A percentile compares a stretch with the other conserved stretches of the same genome.
These are phyloP conservation scores for Fomitopsis serialis DNA, from an alignment of 768 basidiomycete species.

Conservation along the genomic window DNA sequence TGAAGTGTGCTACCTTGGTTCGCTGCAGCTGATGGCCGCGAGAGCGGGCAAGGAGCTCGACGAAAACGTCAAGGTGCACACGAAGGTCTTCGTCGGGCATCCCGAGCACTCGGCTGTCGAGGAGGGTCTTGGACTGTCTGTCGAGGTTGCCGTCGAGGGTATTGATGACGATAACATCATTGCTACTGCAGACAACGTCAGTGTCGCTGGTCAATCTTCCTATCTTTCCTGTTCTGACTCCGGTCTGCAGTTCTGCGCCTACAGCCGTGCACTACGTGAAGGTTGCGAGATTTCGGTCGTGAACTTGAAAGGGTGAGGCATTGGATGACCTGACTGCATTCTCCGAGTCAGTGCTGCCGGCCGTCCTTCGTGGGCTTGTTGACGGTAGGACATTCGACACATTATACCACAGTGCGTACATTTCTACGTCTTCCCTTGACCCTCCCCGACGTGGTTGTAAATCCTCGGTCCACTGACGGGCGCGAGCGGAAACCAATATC, in stretches of 20 bases:
- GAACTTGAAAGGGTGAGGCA: too few relatives aligned
- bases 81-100: constrained; percentile 60
- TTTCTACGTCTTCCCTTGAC: too few relatives aligned
- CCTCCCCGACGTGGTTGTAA: too few relatives aligned
- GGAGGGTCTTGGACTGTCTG: constrained; percentile 27
- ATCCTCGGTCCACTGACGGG: too few relatives aligned
- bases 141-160: constrained; percentile 28
- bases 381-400: too few relatives aligned
- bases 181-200: constrained; percentile 27
- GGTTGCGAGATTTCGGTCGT: constrained; percentile 54
- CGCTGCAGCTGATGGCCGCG: constrained; percentile 55
- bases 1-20: constrained; percentile 68
- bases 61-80: constrained; percentile 54
- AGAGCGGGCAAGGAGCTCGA: constrained; percentile 47
- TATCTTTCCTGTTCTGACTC: not conserved
- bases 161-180: constrained; percentile 27
- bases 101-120: constrained; percentile 34
- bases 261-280: constrained; percentile 57
- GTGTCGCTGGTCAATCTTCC: not conserved
- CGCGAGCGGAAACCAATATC: too few relatives aligned
- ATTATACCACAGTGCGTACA: too few relatives aligned
- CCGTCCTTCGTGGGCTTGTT: too few relatives aligned
- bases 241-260: constrained; percentile 52
- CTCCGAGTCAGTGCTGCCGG: too few relatives aligned
- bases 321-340: too few relatives aligned